These are phyloP conservation scores for Cutaneotrichosporon sp. DNA, from an alignment of 1,284 basidiomycete species.

Conservation along the genomic window DNA sequence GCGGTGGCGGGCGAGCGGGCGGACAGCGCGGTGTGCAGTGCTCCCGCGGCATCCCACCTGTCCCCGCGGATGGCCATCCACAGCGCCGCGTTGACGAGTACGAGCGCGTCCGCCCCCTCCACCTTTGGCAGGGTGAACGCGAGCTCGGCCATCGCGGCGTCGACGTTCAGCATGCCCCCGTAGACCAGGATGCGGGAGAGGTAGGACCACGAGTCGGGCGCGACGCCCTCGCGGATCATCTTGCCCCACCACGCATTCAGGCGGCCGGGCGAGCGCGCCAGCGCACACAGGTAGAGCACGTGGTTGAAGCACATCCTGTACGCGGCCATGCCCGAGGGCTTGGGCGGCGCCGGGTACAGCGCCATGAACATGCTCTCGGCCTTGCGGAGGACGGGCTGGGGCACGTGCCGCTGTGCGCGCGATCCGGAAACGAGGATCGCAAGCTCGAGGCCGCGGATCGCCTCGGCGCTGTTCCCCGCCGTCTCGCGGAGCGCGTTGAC, in stretches of 20 bases:
- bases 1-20: background rate
- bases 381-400: constrained; percentile 16
- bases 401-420: constrained; percentile 13
- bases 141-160: constrained; percentile 12
- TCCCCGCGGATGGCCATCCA: constrained; percentile 48
- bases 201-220: constrained; percentile 28
- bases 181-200: constrained; percentile 26
- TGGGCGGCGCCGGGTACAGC: constrained; percentile 20
- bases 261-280: constrained; percentile 21
- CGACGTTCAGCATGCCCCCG: constrained; percentile 9
- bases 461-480: constrained; percentile 17
- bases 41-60: constrained; percentile 61
- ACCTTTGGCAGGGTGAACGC: constrained; percentile 14
- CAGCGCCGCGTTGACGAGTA: constrained; percentile 58
- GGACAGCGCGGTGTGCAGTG: constrained; percentile 59
- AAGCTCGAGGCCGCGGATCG: constrained; percentile 23
- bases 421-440: constrained; percentile 21
- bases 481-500: constrained; percentile 29
- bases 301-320: constrained; percentile 35
- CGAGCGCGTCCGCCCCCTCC: background rate
- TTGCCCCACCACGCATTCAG: constrained; percentile 35
- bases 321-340: constrained; percentile 8
- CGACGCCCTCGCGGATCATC: constrained; percentile 24
- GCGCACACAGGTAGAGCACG: constrained; percentile 38
- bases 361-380: constrained; percentile 26